Percentiles rank a stretch among this genome's conserved stretches.
Conservation (phyloP, 1,284 basidiomycete genomes). For the Malassezia vespertilionis region DNA sequence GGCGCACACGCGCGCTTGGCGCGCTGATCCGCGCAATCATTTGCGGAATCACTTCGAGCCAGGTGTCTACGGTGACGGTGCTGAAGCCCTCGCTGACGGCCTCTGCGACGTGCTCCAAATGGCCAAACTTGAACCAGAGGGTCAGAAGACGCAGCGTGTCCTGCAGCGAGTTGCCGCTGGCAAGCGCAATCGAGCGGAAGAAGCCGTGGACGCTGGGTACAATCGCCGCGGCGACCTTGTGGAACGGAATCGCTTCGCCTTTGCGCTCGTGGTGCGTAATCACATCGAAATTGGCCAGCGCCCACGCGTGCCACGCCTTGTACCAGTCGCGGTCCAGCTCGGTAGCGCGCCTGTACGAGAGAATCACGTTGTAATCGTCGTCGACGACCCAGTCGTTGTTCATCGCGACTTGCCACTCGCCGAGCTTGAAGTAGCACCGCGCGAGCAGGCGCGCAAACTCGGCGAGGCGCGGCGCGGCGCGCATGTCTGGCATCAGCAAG, state of each 20-base stretch:
- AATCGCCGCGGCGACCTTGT: constrained; percentile 69
- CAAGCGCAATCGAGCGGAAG: constrained; percentile 82
- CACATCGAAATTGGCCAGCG: constrained; percentile 89
- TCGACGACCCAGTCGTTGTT: constrained; percentile 61
- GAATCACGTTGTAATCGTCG: constrained; percentile 44
- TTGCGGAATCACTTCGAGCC: constrained; percentile 98
- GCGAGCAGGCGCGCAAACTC: constrained; percentile 82
- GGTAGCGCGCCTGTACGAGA: constrained; percentile 76
- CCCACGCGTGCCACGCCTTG: constrained; percentile 99
- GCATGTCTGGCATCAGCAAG: constrained; percentile 32
- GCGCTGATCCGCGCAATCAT: constrained; percentile 98
- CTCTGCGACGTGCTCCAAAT: constrained; percentile 76
- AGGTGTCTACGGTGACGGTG: constrained; percentile 87
- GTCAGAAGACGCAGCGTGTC: constrained; percentile 88
- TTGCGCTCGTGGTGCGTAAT: constrained; percentile 52
- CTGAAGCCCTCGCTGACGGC: constrained; percentile 81
- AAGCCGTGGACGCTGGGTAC: constrained; percentile 89
- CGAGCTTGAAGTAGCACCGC: constrained; percentile 91
- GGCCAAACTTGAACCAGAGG: constrained; percentile 96
- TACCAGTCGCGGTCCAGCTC: constrained; percentile 91
- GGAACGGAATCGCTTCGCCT: constrained; percentile 61
- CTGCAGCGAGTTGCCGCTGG: constrained; percentile 79
- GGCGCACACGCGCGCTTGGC: constrained; percentile 72
- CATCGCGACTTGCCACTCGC: constrained; percentile 77
- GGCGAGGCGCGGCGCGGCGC: constrained; percentile 47